Evolutionary conservation across 371 early-diverging fungal species (phyloP).

Genomic region (Zychaea mexicana): DNA sequence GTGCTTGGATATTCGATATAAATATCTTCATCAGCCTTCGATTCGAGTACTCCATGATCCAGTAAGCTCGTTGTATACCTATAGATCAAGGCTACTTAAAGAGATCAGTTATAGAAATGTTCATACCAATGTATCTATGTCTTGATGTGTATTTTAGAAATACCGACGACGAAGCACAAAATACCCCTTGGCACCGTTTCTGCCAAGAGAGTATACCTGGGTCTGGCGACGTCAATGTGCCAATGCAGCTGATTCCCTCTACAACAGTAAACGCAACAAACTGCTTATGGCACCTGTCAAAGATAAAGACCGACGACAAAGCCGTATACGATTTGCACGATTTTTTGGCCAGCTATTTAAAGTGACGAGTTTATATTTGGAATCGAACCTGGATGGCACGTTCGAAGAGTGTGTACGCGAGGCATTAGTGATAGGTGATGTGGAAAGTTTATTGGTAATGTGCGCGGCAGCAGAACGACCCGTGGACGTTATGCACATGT

Average conservation of each 20-base stretch:
- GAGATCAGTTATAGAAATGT: too few relatives aligned
- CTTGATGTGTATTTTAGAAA: slow-evolving; percentile 39
- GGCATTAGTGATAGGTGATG: slow-evolving; percentile 45
- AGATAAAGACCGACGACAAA: slow-evolving; percentile 10
- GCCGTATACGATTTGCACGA: slow-evolving; percentile 36
- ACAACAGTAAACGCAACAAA: neutral
- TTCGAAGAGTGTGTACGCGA: slow-evolving; percentile 54
- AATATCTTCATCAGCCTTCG: slow-evolving; percentile 42
- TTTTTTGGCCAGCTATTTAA: slow-evolving; percentile 49
- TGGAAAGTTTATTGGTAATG: slow-evolving; percentile 38
- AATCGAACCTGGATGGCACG: slow-evolving; percentile 47
- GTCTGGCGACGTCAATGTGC: slow-evolving; percentile 47
- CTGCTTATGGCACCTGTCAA: neutral
- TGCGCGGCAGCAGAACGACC: slow-evolving; percentile 40
- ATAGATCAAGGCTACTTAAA: too few relatives aligned
- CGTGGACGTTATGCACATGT: slow-evolving; percentile 44
- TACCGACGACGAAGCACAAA: slow-evolving; percentile 52
- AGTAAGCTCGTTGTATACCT: slow-evolving; percentile 29
- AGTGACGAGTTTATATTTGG: slow-evolving; percentile 45
- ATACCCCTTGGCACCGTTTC: slow-evolving; percentile 50
- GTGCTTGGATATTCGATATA: slow-evolving; percentile 36
- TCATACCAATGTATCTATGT: too few relatives aligned
- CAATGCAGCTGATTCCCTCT: slow-evolving; percentile 8
- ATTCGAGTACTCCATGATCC: slow-evolving; percentile 52
- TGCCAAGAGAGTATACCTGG: slow-evolving; percentile 47